Evolutionary conservation across 352 stramenopile genomes (phyloP), one percentile per base, ranked within the genome.

Genomic region (Phytophthora rubi): DNA sequence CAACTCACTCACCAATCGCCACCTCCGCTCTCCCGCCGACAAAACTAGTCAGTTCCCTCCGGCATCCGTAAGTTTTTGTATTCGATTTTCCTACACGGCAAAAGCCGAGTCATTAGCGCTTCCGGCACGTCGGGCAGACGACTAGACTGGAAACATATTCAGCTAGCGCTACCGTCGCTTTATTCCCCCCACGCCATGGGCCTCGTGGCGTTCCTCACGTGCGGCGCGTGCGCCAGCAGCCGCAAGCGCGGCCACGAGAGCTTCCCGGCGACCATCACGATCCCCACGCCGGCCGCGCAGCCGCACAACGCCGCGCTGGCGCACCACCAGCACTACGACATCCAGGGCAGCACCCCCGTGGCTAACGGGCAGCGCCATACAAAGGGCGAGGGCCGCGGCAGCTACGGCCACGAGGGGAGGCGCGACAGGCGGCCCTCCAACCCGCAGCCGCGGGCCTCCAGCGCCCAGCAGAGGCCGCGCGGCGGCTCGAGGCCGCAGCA

Each of bases 191-290:
- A 23, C 30, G 32, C 13, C 21, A 80, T 70, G 64, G 69, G 73
- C 47, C 66, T 80, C 18, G 32, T 80, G 45, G 64, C 56, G 56
- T 80, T 80, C 65, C 45, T 80, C 59, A 77, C 73, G 53, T 80
- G 73, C 62, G 73, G 73, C 51, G 60, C 61, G 51, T 80, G 73
- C 53, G 53, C 64, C 5, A 75, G 72, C 28, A 62, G 66, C 23
- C 69, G 72, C 53, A 82, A 82, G 53, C 64, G 53, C 53, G 57
- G 64, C 15, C 61, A 73, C 28, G 61, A 72, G 26, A 76, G 53
- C 58, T 79, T 79, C 55, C 56, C 71, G 18, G 75, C 79, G 10
- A 79, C 71, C 48, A 82, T 82, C 57, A 82, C 75, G 23, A 76
- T 79, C 53, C 71, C 75, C 49, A 73, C 60, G 42, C 57, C 75